phyloP scores from a whole-genome alignment of 2,329 filamentous ascomycete species.

The Ciborinia camelliae region DNA sequence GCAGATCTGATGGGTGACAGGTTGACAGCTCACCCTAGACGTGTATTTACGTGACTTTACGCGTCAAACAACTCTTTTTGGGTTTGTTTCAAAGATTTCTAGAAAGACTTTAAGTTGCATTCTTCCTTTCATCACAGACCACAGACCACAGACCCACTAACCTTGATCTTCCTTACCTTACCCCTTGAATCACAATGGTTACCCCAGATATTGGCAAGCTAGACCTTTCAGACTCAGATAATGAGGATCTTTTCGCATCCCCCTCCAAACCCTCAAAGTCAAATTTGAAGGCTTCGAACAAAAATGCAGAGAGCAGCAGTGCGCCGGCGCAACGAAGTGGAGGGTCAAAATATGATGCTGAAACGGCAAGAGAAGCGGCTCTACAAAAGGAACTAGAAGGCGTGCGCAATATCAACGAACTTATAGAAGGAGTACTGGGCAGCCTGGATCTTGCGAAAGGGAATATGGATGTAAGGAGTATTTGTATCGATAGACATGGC shows the following conservation, averaged over 20 bases:
- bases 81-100: background rate
- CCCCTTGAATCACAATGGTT: slow-evolving; percentile 29
- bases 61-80: slow-evolving; percentile 1
- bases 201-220: slow-evolving; percentile 50
- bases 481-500: background rate
- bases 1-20: background rate
- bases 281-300: slow-evolving; percentile 23
- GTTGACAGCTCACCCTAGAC: background rate
- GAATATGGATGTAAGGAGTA: slow-evolving; percentile 67
- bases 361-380: slow-evolving; percentile 68
- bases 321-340: slow-evolving; percentile 37
- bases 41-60: slow-evolving; percentile 10
- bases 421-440: slow-evolving; percentile 74
- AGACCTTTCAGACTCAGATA: slow-evolving; percentile 52
- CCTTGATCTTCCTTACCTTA: background rate
- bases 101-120: background rate
- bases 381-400: slow-evolving; percentile 77
- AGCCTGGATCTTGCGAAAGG: slow-evolving; percentile 68
- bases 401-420: slow-evolving; percentile 80
- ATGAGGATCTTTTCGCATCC: slow-evolving; percentile 57
- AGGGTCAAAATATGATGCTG: slow-evolving; percentile 56
- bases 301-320: slow-evolving; percentile 33
- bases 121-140: no score
- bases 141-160: background rate
- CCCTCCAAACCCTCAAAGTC: slow-evolving; percentile 43